Conservation (phyloP, 768 basidiomycete genomes). For the Amanita pallidorosea region DNA sequence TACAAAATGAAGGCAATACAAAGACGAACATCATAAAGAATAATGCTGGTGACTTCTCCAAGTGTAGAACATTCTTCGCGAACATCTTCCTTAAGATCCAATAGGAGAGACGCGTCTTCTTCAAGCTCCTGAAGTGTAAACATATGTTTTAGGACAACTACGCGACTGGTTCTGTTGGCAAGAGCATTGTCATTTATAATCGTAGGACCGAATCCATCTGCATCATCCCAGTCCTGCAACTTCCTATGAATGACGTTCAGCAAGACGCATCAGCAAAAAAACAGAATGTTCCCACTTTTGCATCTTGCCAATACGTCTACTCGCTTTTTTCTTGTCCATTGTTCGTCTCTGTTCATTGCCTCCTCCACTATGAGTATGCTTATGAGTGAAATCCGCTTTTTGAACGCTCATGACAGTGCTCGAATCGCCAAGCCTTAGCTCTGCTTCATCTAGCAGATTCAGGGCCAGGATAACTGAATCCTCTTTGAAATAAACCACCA, state of each 20-base stretch:
- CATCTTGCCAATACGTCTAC: conserved; percentile 74
- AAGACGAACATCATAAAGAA: conserved; percentile 81
- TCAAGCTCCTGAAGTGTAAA: conserved; percentile 81
- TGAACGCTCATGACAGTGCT: conserved; percentile 63
- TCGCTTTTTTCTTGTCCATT: conserved; percentile 68
- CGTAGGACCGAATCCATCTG: conserved; percentile 80
- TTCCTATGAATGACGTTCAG: conserved; percentile 42
- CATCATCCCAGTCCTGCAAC: conserved; percentile 88
- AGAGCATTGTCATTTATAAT: conserved; percentile 40
- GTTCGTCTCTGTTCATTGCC: conserved; percentile 45
- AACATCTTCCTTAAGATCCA: conserved; percentile 95
- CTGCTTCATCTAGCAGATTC: conserved; percentile 84
- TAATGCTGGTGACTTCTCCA: conserved; percentile 93
- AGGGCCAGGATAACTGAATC: conserved; percentile 84
- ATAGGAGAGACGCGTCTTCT: conserved; percentile 71
- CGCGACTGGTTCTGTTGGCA: conserved; percentile 47
- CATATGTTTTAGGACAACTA: conserved; percentile 94
- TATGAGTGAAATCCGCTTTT: conserved; percentile 73
- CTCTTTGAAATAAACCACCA: conserved; percentile 96
- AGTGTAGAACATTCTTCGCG: conserved; percentile 84
- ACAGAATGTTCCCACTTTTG: conserved; percentile 48
- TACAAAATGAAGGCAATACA: not conserved
- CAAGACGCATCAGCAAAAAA: not conserved
- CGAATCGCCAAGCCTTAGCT: conserved; percentile 74
- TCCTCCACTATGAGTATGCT: conserved; percentile 32